A percentile compares a stretch with the other conserved stretches of the same genome.
Conservation (phyloP, 495 filamentous ascomycete genomes). For the Aspergillus olivimuriae region DNA sequence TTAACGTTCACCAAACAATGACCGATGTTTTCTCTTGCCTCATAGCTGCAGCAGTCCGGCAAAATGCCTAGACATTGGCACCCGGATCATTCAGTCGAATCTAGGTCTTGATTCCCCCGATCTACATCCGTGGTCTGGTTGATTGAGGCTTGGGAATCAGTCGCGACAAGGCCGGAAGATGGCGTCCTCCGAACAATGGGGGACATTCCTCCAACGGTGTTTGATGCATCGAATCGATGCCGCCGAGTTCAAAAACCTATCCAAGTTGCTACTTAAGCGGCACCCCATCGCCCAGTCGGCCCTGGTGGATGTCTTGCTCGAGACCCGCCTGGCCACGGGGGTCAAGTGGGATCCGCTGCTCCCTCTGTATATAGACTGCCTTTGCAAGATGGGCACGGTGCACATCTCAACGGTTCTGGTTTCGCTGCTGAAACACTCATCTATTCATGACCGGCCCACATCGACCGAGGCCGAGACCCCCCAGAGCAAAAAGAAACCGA, state of each 20-base stretch:
- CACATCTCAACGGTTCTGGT: constrained; percentile 51
- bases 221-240: constrained; percentile 39
- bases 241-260: constrained; percentile 34
- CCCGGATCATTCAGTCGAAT: constrained; percentile 1
- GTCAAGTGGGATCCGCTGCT: constrained; percentile 58
- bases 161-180: constrained; percentile 9
- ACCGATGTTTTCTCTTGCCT: background rate
- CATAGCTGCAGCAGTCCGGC: background rate
- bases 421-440: constrained; percentile 55
- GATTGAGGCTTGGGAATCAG: background rate
- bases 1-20: constrained; percentile 7
- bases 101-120: background rate
- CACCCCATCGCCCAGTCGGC: constrained; percentile 27
- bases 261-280: constrained; percentile 26
- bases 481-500: constrained; percentile 11
- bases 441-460: constrained; percentile 23
- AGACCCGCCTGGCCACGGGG: constrained; percentile 40
- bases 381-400: constrained; percentile 48
- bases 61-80: constrained; percentile 12
- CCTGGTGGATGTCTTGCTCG: constrained; percentile 56
- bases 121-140: constrained; percentile 9
- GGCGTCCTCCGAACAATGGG: constrained; percentile 35
- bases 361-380: constrained; percentile 54
- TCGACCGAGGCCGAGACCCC: constrained; percentile 9
- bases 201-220: constrained; percentile 36